Base-by-base conservation (phyloP, 805 yeast genomes). In the Wickerhamiella alocasiicola region DNA sequence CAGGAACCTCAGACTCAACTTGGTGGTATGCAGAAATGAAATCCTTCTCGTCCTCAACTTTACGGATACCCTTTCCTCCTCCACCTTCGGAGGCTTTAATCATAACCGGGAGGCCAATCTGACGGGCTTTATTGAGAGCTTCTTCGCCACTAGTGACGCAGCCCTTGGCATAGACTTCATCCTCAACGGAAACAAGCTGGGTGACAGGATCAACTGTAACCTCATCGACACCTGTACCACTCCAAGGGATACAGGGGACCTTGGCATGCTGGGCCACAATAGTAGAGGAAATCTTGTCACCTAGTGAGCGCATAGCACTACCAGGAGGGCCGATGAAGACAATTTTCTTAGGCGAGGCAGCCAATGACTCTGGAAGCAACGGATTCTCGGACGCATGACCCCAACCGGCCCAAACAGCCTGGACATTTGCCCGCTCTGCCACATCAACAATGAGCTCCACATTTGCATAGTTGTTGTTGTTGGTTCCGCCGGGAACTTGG, bases 331-430 rank as follows among this genome's bases (percentile, higher is more conserved):
- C 99, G 60, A 91, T 91, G 57, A 91, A 91, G 42, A 91, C 71
- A 54, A 93, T 81, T 56, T 73, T 81, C 62, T 84, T 80, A 46
- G 87, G 84, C 15, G 95, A 84, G n/a, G 79, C 78, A 12, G 97
- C 96, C 60, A 91, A 71, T 62, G 72, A 76, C 63, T 91, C 98
- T 21, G 99, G 99, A 50, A 91, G 73, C 35, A 67, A 61, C 20
- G 99, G 99, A 65, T 93, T 88, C 67, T 91, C 99, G n/a, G 95
- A 83, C 21, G 99, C 99, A 60, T 93, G 98, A 55, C 99, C 99
- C 99, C 99, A 91, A 55, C 99, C 99, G 26, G 99, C 99, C 99
- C 99, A 91, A 44, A 91, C 99, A 19, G 98, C 99, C 60, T 91
- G 94, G 43, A 82, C 96, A 50, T 83, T 75, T 32, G 94, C 80